phyloP scores from a whole-genome alignment of 345 rosid genomes.

The Syzygium aqueum region DNA sequence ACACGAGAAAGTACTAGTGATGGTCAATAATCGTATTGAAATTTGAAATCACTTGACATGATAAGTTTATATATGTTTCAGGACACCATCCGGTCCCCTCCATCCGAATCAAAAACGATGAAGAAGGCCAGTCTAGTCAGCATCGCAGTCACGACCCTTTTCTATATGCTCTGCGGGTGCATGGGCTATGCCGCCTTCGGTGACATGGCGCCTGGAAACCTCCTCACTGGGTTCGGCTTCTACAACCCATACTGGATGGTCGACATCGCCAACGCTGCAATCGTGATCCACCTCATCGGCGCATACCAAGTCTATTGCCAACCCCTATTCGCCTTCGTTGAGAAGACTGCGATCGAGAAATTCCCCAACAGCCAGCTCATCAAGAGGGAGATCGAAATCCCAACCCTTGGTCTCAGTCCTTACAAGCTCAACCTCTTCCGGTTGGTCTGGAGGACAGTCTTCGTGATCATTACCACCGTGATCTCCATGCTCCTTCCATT shows the following conservation, averaged over 20 bases:
- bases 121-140: conserved; percentile 37
- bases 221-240: conserved; percentile 69
- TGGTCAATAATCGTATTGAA: neutral
- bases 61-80: neutral
- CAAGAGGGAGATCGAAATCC: conserved; percentile 35
- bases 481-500: conserved; percentile 73
- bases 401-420: conserved; percentile 24
- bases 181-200: conserved; percentile 77
- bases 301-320: conserved; percentile 78
- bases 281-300: conserved; percentile 59
- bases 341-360: conserved; percentile 20
- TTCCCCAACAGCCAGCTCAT: conserved; percentile 36
- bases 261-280: conserved; percentile 59
- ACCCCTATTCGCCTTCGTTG: conserved; percentile 63
- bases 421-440: conserved; percentile 47
- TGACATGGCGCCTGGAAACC: conserved; percentile 62
- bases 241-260: conserved; percentile 72
- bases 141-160: conserved; percentile 24
- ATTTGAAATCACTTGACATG: neutral
- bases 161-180: conserved; percentile 54
- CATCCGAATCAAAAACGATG: conserved; percentile 38
- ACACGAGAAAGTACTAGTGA: neutral
- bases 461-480: conserved; percentile 47
- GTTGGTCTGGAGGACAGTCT: conserved; percentile 42
- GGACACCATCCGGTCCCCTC: conserved; percentile 45